Evolutionary conservation across 768 basidiomycete species (phyloP).

Genomic region (Panaeolus papilionaceus): DNA sequence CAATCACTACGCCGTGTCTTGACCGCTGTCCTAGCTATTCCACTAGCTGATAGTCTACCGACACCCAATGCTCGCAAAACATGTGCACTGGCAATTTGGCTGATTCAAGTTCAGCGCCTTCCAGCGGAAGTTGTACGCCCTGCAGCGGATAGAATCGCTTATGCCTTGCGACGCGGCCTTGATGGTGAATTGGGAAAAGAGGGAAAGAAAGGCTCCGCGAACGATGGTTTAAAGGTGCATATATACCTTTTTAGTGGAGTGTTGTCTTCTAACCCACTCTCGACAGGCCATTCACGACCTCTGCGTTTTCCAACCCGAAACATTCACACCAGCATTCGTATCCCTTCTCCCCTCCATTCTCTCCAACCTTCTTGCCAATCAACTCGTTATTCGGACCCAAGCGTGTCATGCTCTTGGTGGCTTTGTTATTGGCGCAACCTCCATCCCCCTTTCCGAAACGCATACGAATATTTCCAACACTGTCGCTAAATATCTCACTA

Average conservation of each 20-base stretch:
- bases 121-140: slow-evolving; percentile 65
- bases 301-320: slow-evolving; percentile 61
- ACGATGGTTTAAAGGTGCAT: slow-evolving; percentile 78
- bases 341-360: slow-evolving; percentile 64
- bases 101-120: slow-evolving; percentile 74
- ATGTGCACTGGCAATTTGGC: slow-evolving; percentile 76
- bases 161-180: slow-evolving; percentile 75
- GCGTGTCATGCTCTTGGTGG: slow-evolving; percentile 82
- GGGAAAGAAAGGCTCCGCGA: slow-evolving; percentile 84
- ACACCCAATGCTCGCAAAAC: slow-evolving; percentile 90
- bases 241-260: slow-evolving; percentile 18
- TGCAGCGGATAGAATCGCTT: slow-evolving; percentile 70
- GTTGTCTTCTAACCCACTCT: slow-evolving; percentile 10
- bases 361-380: slow-evolving; percentile 66
- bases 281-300: slow-evolving; percentile 78
- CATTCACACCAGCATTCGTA: slow-evolving; percentile 74
- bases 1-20: slow-evolving; percentile 64
- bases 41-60: slow-evolving; percentile 69
- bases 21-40: slow-evolving; percentile 72
- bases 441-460: slow-evolving; percentile 50
- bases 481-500: slow-evolving; percentile 55
- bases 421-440: slow-evolving; percentile 59
- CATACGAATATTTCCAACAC: slow-evolving; percentile 60
- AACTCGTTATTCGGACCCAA: slow-evolving; percentile 67
- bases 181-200: slow-evolving; percentile 88